phyloP scores from a whole-genome alignment of 2,329 filamentous ascomycete species.

The Ustulina deusta region DNA sequence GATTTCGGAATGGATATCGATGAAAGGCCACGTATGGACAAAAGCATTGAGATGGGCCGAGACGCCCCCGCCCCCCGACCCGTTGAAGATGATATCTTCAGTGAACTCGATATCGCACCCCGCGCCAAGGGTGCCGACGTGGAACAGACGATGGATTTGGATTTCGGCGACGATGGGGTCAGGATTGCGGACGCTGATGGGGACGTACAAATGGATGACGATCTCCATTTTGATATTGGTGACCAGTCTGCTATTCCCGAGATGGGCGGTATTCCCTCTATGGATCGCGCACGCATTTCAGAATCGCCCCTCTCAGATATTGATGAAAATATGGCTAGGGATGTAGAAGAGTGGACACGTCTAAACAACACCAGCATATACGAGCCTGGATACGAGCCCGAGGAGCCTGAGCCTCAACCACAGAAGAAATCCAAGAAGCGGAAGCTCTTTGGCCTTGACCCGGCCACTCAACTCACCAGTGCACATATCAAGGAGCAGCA shows the following conservation, averaged over 20 bases:
- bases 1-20: conserved; percentile 81
- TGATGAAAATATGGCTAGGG: conserved; percentile 70
- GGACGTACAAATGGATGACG: conserved; percentile 72
- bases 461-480: conserved; percentile 80
- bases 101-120: conserved; percentile 70
- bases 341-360: conserved; percentile 70
- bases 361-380: conserved; percentile 70
- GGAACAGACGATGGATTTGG: conserved; percentile 67
- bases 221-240: conserved; percentile 73
- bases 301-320: conserved; percentile 79
- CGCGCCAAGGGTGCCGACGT: conserved; percentile 68
- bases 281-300: conserved; percentile 71
- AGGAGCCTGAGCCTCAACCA: conserved; percentile 73
- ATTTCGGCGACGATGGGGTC: conserved; percentile 66
- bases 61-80: conserved; percentile 78
- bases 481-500: conserved; percentile 88
- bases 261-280: conserved; percentile 59
- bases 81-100: conserved; percentile 77
- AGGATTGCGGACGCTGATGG: conserved; percentile 73
- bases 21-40: conserved; percentile 67
- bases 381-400: conserved; percentile 69
- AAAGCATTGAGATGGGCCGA: conserved; percentile 89
- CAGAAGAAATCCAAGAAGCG: conserved; percentile 83
- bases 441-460: conserved; percentile 85
- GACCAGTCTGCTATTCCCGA: conserved; percentile 70